Evolutionary conservation across 768 basidiomycete genomes (phyloP), one percentile per base, ranked within the genome.

Genomic region (Phaffia tasmanica): DNA sequence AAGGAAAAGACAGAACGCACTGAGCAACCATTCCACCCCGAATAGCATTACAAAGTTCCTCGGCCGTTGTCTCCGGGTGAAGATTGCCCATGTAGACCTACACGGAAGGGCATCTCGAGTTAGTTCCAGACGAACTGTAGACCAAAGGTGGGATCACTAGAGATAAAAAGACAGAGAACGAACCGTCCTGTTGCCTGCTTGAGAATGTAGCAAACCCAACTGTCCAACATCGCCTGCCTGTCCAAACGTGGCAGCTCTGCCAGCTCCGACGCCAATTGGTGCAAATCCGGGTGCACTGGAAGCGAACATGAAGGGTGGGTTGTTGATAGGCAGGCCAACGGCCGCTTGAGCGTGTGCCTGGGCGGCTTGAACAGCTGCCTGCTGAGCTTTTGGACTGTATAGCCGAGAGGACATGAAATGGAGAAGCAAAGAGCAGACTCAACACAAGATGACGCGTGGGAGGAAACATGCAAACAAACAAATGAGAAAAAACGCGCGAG

Each of bases 21-120:
- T 90, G 91, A 79, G 97, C 90, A 60, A 99, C 78, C 69, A 95
- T 88, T 57, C 95, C 95, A n/a, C 94, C 95, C 59, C 95, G 83
- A 69, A 99, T 86, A 35, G 89, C 85, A 72, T 98, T 98, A 79
- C 94, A 98, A 70, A 98, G 79, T 75, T 98, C 95, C 76, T 98
- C 94, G 1, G 87, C 81, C 19, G 86, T 86, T 21, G 91, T 95
- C 79, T 98, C 95, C 1, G 93, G 92, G 75, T 94, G 91, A 48
- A 67, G 66, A 48, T 67, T 67, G 15, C 66, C 66, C 66, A 99
- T 89, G 75, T 94, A 94, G 3, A 58, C 69, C 71, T 73, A 64
- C 27, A 16, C n/a, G n/a, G 3, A 47, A 47, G 57, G 25, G 47
- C 49, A 30, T 11, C 0, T 2, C 3, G 27, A 16, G 21, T 25